Conservation (phyloP, 345 rosid species). For the Syzygium jambos region DNA sequence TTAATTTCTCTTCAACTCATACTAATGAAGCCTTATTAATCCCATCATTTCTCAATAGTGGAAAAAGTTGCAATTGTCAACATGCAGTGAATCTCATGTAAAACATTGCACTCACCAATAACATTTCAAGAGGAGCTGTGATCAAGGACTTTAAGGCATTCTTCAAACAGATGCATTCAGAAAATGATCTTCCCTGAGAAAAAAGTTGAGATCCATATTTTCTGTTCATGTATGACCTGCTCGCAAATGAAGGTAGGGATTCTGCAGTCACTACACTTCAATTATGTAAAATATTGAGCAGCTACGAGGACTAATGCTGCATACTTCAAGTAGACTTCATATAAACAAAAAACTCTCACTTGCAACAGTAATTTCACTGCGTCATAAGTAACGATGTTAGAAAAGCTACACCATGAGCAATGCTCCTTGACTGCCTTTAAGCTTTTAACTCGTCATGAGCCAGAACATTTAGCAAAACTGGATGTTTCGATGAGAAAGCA, state of each 20-base stretch:
- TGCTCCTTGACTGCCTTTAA: not conserved
- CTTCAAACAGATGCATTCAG: slow-evolving; percentile 42
- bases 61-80: not conserved
- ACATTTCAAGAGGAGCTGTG: slow-evolving; percentile 33
- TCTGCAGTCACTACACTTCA: not conserved
- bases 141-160: slow-evolving; percentile 64
- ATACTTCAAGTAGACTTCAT: not conserved
- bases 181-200: slow-evolving; percentile 32
- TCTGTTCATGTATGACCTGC: slow-evolving; percentile 49
- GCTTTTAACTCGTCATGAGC: not conserved
- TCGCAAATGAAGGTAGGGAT: not conserved
- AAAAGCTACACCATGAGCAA: not conserved
- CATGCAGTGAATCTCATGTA: not conserved
- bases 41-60: not conserved
- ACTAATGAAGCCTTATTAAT: not conserved
- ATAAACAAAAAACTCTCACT: not conserved
- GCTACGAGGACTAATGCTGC: not conserved
- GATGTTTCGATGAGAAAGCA: not conserved
- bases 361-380: not conserved
- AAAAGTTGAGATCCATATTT: slow-evolving; percentile 52
- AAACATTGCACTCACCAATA: slow-evolving; percentile 42
- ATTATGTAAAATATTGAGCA: not conserved
- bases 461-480: not conserved
- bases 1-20: not conserved
- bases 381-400: not conserved